phyloP scores from a whole-genome alignment of 1,284 basidiomycete genomes.

The Phylloporus gajari region DNA sequence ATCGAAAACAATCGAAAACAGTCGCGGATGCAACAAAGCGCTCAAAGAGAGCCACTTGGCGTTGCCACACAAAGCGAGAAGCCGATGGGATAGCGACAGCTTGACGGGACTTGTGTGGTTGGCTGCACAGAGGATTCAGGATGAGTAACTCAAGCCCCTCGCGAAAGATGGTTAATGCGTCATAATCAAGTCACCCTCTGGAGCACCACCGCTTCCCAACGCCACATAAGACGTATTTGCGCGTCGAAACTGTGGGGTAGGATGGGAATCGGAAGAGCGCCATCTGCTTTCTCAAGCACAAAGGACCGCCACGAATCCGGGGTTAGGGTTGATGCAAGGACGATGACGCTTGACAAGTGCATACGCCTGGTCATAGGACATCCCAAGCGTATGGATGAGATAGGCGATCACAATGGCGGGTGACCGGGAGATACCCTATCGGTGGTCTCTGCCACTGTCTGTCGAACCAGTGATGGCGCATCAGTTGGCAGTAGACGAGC shows the following conservation, averaged over 20 bases:
- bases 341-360: constrained; percentile 67
- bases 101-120: no score
- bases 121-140: constrained; percentile 10
- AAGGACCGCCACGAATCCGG: constrained; percentile 64
- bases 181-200: constrained; percentile 13
- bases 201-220: neutral
- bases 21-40: neutral
- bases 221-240: constrained; percentile 41
- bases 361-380: constrained; percentile 73
- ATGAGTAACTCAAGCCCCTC: constrained; percentile 38
- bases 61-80: neutral
- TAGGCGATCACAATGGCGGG: constrained; percentile 75
- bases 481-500: constrained; percentile 76
- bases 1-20: neutral
- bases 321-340: constrained; percentile 76
- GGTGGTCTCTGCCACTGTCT: neutral
- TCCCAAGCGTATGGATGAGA: constrained; percentile 70
- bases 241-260: constrained; percentile 39
- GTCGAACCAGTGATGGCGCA: constrained; percentile 38
- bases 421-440: constrained; percentile 70
- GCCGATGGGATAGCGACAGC: no score
- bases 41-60: neutral
- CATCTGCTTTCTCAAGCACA: constrained; percentile 62
- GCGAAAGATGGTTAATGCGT: constrained; percentile 23
- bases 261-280: constrained; percentile 27